These are phyloP conservation scores for Scleroderma citrinum DNA, from an alignment of 768 basidiomycete genomes.

Conservation along the genomic window DNA sequence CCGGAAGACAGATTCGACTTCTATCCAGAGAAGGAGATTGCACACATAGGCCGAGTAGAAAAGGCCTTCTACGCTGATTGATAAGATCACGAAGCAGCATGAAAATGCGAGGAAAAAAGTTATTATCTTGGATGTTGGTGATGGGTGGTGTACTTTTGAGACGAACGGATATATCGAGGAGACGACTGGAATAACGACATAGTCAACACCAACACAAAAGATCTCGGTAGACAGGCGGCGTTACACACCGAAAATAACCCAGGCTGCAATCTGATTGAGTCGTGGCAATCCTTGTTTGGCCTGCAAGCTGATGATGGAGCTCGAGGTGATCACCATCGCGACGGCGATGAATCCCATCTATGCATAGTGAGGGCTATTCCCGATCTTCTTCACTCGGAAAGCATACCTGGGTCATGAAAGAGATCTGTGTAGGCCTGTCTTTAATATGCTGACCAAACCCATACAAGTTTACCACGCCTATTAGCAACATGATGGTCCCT, in stretches of 20 bases:
- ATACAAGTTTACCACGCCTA: constrained; percentile 23
- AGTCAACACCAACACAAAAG: background rate
- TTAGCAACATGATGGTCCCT: constrained; percentile 38
- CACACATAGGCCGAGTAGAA: constrained; percentile 69
- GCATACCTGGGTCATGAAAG: constrained; percentile 21
- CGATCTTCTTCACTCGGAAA: background rate
- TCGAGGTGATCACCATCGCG: constrained; percentile 48
- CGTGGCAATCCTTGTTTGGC: constrained; percentile 61
- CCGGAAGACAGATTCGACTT: constrained; percentile 43
- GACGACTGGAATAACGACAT: constrained; percentile 30
- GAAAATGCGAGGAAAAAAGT: constrained; percentile 67
- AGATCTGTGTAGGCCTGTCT: background rate
- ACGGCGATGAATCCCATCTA: constrained; percentile 42
- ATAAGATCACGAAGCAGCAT: constrained; percentile 71
- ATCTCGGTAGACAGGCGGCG: background rate
- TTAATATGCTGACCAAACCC: background rate
- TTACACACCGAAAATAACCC: constrained; percentile 57
- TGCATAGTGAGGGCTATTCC: background rate
- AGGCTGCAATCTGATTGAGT: constrained; percentile 55
- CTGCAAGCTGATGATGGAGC: constrained; percentile 56
- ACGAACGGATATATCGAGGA: constrained; percentile 50
- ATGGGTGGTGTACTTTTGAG: constrained; percentile 29
- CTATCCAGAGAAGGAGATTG: constrained; percentile 62
- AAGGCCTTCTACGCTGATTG: constrained; percentile 76
- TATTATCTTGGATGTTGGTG: constrained; percentile 46